Conservation (phyloP, 176 grass and related monocot genomes). For the Miscanthus lutarioriparius region DNA sequence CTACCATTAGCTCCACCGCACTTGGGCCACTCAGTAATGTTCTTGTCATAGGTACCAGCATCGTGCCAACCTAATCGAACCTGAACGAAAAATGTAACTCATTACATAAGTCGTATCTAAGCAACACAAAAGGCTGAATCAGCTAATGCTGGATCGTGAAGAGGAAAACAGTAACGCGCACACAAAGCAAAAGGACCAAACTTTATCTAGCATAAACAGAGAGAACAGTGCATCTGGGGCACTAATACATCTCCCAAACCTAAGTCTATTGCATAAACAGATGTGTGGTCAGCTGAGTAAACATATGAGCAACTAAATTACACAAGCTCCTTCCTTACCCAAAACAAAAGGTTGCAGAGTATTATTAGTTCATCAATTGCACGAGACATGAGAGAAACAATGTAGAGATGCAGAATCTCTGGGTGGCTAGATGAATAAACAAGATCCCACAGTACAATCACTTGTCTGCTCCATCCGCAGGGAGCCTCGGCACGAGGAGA, state of each 20-base stretch:
- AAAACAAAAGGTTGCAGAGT: neutral
- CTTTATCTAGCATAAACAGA: neutral
- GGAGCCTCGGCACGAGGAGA: neutral
- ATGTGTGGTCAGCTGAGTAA: neutral
- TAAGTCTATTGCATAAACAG: neutral
- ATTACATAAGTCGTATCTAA: neutral
- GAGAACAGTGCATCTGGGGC: neutral
- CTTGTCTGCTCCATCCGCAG: neutral
- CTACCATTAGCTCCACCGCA: slow-evolving; percentile 87
- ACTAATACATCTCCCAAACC: neutral
- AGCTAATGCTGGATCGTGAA: neutral
- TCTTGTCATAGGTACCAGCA: slow-evolving; percentile 83
- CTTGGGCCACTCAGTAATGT: slow-evolving; percentile 75
- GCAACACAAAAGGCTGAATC: neutral
- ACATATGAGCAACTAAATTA: neutral
- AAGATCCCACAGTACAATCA: neutral
- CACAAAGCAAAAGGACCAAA: neutral
- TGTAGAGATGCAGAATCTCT: slow-evolving; percentile 5
- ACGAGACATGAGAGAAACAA: neutral
- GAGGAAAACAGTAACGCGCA: neutral
- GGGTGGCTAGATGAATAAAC: neutral
- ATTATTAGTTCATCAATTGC: neutral
- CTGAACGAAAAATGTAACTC: slow-evolving; percentile 44
- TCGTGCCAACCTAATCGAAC: slow-evolving; percentile 93
- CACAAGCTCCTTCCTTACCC: neutral